Percentiles rank a stretch among this genome's conserved stretches.
Evolutionary conservation across 768 basidiomycete species (phyloP).

Genomic region (Mycena haematopus): DNA sequence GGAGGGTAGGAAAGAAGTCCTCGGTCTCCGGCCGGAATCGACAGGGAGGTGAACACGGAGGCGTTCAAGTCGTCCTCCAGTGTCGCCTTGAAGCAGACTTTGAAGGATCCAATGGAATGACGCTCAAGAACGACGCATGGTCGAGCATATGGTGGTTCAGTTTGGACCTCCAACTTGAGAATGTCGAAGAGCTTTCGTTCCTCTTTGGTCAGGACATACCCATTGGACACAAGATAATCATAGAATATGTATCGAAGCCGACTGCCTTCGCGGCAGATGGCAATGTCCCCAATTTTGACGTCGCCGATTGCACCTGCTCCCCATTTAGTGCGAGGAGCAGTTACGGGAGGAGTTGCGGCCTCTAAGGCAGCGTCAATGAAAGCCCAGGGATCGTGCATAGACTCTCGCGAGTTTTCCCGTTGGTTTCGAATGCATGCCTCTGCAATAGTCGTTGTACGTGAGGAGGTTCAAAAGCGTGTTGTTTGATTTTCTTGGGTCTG

Average conservation of each 20-base stretch:
- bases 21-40: background rate
- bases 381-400: slow-evolving; percentile 3
- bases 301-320: background rate
- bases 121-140: slow-evolving; percentile 15
- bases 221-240: background rate
- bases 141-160: background rate
- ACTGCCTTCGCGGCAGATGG: background rate
- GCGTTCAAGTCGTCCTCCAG: background rate
- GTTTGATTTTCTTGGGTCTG: background rate
- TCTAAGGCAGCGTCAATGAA: background rate
- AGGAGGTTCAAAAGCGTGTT: background rate
- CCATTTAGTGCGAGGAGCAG: background rate
- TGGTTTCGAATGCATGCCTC: too few species aligned
- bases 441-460: too few species aligned
- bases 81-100: slow-evolving; percentile 11
- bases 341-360: background rate
- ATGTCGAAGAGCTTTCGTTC: background rate
- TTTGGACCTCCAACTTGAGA: background rate
- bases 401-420: too few species aligned
- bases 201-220: background rate
- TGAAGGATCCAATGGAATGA: background rate
- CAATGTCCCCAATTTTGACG: background rate
- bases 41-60: background rate
- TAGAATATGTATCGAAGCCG: slow-evolving; percentile 1
- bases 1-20: background rate